phyloP scores from a whole-genome alignment of 352 stramenopile species.

The Pythium apleroticum region DNA sequence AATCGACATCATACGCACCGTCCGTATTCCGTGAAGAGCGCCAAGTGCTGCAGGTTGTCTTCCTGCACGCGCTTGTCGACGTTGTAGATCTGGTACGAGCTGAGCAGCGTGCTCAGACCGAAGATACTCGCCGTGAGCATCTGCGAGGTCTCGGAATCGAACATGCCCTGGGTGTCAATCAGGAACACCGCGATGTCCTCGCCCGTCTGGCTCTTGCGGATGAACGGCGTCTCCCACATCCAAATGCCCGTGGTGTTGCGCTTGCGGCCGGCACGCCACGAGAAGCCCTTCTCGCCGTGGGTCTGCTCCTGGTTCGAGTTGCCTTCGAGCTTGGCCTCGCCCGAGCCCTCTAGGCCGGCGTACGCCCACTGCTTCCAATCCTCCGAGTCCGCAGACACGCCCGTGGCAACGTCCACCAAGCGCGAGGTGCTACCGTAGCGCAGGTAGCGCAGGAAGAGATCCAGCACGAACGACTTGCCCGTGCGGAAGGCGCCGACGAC shows the following conservation, averaged over 20 bases:
- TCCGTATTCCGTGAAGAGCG: conserved; percentile 99
- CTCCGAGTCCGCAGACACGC: conserved; percentile 32
- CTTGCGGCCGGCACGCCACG: conserved; percentile 95
- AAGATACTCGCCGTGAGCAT: conserved; percentile 99
- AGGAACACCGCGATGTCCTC: conserved; percentile 95
- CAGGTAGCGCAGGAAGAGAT: conserved; percentile 97
- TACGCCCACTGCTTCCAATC: conserved; percentile 73
- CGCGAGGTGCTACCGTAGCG: conserved; percentile 63
- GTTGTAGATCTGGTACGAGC: conserved; percentile 99
- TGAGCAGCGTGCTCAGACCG: conserved; percentile 96
- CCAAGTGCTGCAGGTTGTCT: conserved; percentile 99
- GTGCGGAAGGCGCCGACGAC: conserved; percentile 99
- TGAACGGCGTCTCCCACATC: conserved; percentile 99
- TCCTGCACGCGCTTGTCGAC: conserved; percentile 99
- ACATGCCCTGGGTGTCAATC: conserved; percentile 99
- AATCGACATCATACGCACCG: conserved; percentile 46
- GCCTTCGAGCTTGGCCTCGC: conserved; percentile 69
- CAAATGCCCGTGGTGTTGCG: conserved; percentile 99
- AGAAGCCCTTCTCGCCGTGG: conserved; percentile 89
- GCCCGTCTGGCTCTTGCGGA: conserved; percentile 85
- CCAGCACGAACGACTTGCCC: conserved; percentile 98
- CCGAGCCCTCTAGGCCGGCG: conserved; percentile 50
- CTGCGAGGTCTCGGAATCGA: conserved; percentile 99
- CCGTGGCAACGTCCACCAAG: conserved; percentile 38
- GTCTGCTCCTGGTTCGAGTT: conserved; percentile 85